These are phyloP conservation scores for Cicer cuneatum DNA, from an alignment of 306 rosid species.

Conservation along the genomic window DNA sequence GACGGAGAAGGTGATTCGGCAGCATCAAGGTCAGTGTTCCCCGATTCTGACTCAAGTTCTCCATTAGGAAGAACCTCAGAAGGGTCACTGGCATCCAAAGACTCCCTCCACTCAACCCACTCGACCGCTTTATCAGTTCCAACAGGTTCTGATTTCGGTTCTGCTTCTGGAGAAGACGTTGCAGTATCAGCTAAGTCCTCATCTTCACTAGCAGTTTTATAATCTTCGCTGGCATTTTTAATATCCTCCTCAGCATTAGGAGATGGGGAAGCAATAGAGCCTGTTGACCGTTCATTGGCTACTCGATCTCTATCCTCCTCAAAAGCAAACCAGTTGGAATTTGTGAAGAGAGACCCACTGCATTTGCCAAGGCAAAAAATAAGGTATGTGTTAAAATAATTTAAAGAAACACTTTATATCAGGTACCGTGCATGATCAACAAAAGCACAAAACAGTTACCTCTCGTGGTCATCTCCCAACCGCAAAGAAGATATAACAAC, in stretches of 20 bases:
- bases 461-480: conserved; percentile 95
- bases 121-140: conserved; percentile 89
- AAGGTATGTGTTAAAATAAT: conserved; percentile 32
- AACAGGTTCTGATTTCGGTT: conserved; percentile 50
- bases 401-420: not conserved
- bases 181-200: conserved; percentile 89
- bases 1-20: conserved; percentile 58
- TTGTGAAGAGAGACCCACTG: conserved; percentile 95
- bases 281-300: conserved; percentile 73
- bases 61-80: conserved; percentile 73
- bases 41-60: conserved; percentile 55
- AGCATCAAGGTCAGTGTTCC: conserved; percentile 47
- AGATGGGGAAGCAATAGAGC: conserved; percentile 73
- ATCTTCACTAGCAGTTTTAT: conserved; percentile 67
- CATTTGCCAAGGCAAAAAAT: conserved; percentile 38
- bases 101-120: conserved; percentile 99
- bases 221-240: conserved; percentile 52
- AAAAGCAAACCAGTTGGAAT: conserved; percentile 98
- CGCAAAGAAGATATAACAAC: conserved; percentile 95
- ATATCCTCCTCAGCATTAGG: conserved; percentile 64
- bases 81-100: conserved; percentile 72
- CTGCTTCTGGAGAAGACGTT: conserved; percentile 71
- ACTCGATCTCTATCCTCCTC: conserved; percentile 75
- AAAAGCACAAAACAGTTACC: conserved; percentile 55
- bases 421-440: not conserved